phyloP scores from a whole-genome alignment of 345 rosid genomes.

The Lepidium aucheri region DNA sequence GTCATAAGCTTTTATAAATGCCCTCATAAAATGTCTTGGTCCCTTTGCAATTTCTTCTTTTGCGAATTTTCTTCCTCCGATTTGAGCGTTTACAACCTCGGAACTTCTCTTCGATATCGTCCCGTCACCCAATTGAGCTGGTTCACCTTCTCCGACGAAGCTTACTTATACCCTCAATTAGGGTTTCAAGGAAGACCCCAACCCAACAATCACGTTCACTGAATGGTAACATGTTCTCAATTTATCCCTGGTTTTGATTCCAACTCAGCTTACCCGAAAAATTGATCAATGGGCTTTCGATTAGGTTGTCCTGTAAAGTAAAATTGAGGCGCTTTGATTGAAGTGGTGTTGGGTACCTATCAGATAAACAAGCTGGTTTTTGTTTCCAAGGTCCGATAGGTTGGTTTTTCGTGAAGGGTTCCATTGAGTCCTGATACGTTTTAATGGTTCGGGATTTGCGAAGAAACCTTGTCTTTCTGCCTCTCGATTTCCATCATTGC shows the following conservation, averaged over 20 bases:
- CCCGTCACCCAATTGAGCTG: conserved; percentile 1
- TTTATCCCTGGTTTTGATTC: background rate
- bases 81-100: background rate
- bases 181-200: conserved; percentile 8
- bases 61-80: background rate
- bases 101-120: conserved; percentile 4
- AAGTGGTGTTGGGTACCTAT: conserved; percentile 4
- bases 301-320: background rate
- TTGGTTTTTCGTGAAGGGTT: conserved; percentile 1
- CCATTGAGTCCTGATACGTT: background rate
- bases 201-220: background rate
- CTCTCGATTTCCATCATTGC: background rate
- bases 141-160: conserved; percentile 6
- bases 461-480: background rate
- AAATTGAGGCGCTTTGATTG: background rate
- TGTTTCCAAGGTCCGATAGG: conserved; percentile 5
- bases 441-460: conserved; percentile 12
- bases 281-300: conserved; percentile 7
- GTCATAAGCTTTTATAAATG: conserved; percentile 9
- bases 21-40: conserved; percentile 4
- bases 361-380: background rate
- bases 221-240: conserved; percentile 11
- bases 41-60: conserved; percentile 6
- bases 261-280: conserved; percentile 8
- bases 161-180: background rate